A percentile compares a stretch with the other conserved stretches of the same genome.
These are phyloP conservation scores for Aureobasidium sp. DNA, from an alignment of 2,329 filamentous ascomycete genomes.

Conservation along the genomic window DNA sequence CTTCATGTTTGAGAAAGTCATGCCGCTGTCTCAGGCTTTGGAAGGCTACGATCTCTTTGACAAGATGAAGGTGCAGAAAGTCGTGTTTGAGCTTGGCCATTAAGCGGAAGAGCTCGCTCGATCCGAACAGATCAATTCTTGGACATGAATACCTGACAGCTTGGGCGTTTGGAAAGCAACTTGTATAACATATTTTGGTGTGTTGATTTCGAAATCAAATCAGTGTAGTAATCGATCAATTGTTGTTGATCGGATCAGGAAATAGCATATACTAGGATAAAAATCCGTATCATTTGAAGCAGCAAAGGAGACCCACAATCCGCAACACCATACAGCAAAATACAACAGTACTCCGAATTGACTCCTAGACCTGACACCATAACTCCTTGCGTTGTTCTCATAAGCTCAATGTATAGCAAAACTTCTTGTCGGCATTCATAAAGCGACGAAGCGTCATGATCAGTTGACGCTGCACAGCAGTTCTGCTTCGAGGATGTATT, in stretches of 20 bases:
- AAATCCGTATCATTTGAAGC: not conserved
- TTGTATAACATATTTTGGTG: not conserved
- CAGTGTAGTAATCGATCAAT: not conserved
- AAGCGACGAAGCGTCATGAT: slow-evolving; percentile 16
- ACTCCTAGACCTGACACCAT: not conserved
- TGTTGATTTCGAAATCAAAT: not conserved
- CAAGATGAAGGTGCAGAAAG: slow-evolving; percentile 47
- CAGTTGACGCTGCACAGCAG: slow-evolving; percentile 68
- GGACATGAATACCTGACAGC: not conserved
- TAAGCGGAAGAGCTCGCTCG: not conserved
- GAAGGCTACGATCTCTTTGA: slow-evolving; percentile 49
- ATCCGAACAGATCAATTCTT: not conserved
- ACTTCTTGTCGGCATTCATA: slow-evolving; percentile 3
- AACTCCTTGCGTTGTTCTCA: slow-evolving; percentile 11
- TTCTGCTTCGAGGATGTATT: slow-evolving; percentile 93
- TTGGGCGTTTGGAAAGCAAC: not conserved
- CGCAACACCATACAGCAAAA: not conserved
- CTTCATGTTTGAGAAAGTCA: slow-evolving; percentile 49
- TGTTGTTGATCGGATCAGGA: not conserved
- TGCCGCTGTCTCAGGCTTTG: slow-evolving; percentile 43
- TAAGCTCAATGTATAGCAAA: not conserved
- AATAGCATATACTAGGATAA: not conserved
- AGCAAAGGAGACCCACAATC: not conserved
- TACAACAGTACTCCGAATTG: not conserved
- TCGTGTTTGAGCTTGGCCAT: slow-evolving; percentile 34